Base-by-base conservation (phyloP, 2,329 filamentous ascomycete genomes). In the Alternaria conjuncta region DNA sequence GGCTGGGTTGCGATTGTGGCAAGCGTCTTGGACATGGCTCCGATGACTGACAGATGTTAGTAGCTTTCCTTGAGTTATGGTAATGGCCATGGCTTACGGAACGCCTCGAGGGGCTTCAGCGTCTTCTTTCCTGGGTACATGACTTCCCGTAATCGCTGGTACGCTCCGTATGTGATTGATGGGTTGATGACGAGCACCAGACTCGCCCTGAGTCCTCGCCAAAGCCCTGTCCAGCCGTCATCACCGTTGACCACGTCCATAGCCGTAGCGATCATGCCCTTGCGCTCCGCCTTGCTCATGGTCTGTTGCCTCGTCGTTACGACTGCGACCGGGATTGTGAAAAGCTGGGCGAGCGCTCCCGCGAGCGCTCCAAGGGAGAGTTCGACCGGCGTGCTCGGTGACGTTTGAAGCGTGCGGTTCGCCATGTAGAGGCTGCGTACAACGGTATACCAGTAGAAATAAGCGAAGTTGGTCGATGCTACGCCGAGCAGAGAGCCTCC, bases 391-490 rank as follows among this genome's bases (percentile, higher is more conserved):
- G 94, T 98, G 20, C 92, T 90, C 3, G 94, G 93, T 25, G 90
- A 78, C 70, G 86, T 87, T 65, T 86, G 79, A 44, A 87, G 83
- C 69, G 87, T 87, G 70, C 82, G 83, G 23, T 85, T 86, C 18
- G 83, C 82, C 69, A 92, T 82, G 79, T 98, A 98, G 20, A 97
- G 81, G 15, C 89, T 89, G 67, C 96, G 89, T 30, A 97, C 93
- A 26, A 96, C 83, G 6, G 93, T 95, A 80, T 98, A 98, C 94
- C 95, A 98, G 84, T 99, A 99, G 80, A 99, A 99, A 83, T 99
- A 99, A 74, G 96, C 96, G 79, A 99, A 99, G 81, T 99, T 99
- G 56, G 95, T 98, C 25, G 94, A 97, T 2, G 94, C 95, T 36
- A 99, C 96, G 57, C 96, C 96, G 55, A 98, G 83, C 18, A 99